Conservation (phyloP, 2,329 filamentous ascomycete species). For the Alternaria metachromatica region DNA sequence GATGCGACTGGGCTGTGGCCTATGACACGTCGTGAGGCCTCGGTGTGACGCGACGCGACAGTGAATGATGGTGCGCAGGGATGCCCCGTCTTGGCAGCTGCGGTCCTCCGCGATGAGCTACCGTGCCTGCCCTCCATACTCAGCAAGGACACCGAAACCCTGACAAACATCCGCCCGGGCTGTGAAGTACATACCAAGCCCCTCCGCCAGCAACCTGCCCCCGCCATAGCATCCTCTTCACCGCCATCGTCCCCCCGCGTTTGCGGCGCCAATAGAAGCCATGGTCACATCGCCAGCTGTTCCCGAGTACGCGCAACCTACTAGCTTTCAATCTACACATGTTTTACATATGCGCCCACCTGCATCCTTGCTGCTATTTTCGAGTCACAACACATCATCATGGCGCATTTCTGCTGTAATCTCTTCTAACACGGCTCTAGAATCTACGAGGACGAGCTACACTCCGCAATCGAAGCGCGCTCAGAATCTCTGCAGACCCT, state of each 20-base stretch:
- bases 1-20: neutral
- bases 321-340: conserved; percentile 13
- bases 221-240: conserved; percentile 7
- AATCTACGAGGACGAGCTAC: conserved; percentile 90
- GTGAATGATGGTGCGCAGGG: conserved; percentile 15
- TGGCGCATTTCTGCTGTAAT: neutral
- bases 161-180: conserved; percentile 19
- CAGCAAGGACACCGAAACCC: conserved; percentile 19
- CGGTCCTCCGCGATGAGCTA: conserved; percentile 24
- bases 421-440: conserved; percentile 56
- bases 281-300: conserved; percentile 53
- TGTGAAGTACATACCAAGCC: conserved; percentile 15
- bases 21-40: neutral
- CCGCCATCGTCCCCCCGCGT: conserved; percentile 16
- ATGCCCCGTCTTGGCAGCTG: conserved; percentile 20
- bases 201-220: conserved; percentile 18
- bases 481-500: conserved; percentile 86
- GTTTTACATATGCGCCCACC: conserved; percentile 2
- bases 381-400: neutral
- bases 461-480: conserved; percentile 89
- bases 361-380: neutral
- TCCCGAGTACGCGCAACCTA: conserved; percentile 49
- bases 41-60: conserved; percentile 22
- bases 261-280: conserved; percentile 37
- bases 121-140: conserved; percentile 24